Conservation (phyloP, 345 rosid genomes). For the Sisymbrium irio region DNA sequence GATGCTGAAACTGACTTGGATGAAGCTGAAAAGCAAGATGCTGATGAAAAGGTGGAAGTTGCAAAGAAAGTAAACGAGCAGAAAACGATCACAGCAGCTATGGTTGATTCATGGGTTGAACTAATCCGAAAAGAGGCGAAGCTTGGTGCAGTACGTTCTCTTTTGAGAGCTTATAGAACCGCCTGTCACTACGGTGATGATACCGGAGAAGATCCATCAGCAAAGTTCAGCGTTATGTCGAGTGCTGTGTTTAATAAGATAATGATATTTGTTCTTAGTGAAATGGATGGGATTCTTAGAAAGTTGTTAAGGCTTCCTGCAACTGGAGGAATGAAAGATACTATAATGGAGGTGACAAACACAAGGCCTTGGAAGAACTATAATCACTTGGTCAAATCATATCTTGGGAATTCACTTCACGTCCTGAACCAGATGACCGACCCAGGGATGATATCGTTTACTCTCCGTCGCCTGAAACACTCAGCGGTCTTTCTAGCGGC, state of each 20-base stretch:
- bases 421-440: slow-evolving; percentile 97
- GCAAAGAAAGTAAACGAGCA: slow-evolving; percentile 41
- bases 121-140: slow-evolving; percentile 54
- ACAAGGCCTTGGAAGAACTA: slow-evolving; percentile 84
- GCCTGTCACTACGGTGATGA: slow-evolving; percentile 99
- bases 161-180: slow-evolving; percentile 83
- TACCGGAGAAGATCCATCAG: slow-evolving; percentile 54
- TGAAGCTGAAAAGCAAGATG: slow-evolving; percentile 37
- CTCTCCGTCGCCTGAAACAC: slow-evolving; percentile 70
- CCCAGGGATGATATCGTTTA: slow-evolving; percentile 76
- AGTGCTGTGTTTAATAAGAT: slow-evolving; percentile 82
- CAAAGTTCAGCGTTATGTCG: slow-evolving; percentile 65
- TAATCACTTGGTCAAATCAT: slow-evolving; percentile 84
- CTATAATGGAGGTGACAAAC: slow-evolving; percentile 45
- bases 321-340: slow-evolving; percentile 86
- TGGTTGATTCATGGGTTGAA: slow-evolving; percentile 83
- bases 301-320: slow-evolving; percentile 65
- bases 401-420: slow-evolving; percentile 87
- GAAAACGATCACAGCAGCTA: slow-evolving; percentile 55
- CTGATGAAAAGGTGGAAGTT: slow-evolving; percentile 40
- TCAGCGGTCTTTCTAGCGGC: slow-evolving; percentile 73
- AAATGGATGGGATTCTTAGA: slow-evolving; percentile 86
- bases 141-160: slow-evolving; percentile 67
- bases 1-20: slow-evolving; percentile 59
- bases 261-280: slow-evolving; percentile 71